Base-by-base conservation (phyloP, 2,329 filamentous ascomycete species). In the Fonsecaea pedrosoi region DNA sequence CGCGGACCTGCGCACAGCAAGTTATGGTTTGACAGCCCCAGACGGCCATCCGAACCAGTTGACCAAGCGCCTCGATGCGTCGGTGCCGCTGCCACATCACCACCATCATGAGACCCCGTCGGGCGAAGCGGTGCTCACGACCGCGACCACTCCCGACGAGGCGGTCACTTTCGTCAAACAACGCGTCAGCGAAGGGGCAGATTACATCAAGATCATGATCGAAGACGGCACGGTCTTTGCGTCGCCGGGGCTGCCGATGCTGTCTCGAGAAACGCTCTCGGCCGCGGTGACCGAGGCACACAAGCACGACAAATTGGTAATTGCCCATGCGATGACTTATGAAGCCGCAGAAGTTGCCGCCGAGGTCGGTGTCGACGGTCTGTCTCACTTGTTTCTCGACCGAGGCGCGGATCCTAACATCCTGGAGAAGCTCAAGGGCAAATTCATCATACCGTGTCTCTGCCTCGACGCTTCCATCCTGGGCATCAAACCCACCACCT, bases 131-230 rank as follows among this genome's bases (percentile, higher is more conserved):
- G 6, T 45, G 18, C 18, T 25, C 40, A 7, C 25, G 4, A 2
- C 10, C 18, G 9, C 37, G 25, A 3, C 38, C 15, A 18, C 48
- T 18, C 30, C 35, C 4, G 35, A 38, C 9, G 25, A 38, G 42
- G 42, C 42, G n/a, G 21, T 48, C 12, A 8, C 42, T 10, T 50
- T 59, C 45, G 42, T 64, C 5, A 37, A 21, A 3, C n/a, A 40
- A 30, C 35, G 35, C 13, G 21, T 64, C 50, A 21, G 8, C 4
- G 55, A 64, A 37, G n/a, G 35, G 7, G 25, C 40, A 7, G 62
- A 64, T 18, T 60, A 50, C 8, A 34, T 64, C 7, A 64, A 64
- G 40, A 54, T 64, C 15, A 42, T 37, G 15, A 50, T 56, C 3
- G 63, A 61, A 18, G n/a, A 15, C 3, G 42, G 42, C n/a, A 21